Evolutionary conservation across 164 flowering plant genomes (phyloP).

Genomic region (Paratinospora sagittata): DNA sequence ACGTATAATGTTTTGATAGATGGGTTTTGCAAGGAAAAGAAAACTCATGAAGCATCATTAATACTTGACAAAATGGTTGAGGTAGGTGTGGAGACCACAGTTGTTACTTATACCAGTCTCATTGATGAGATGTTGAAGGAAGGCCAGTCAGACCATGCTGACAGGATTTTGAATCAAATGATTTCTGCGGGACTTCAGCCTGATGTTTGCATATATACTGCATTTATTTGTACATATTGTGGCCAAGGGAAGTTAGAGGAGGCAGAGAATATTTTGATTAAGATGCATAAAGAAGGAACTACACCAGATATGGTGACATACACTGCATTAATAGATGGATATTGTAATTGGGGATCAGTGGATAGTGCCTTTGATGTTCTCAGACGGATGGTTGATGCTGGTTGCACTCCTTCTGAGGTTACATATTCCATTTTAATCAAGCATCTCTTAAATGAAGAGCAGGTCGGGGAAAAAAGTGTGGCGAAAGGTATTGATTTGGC

Average conservation of each 20-base stretch:
- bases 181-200: constrained; percentile 44
- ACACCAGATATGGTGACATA: constrained; percentile 45
- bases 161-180: constrained; percentile 41
- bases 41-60: constrained; percentile 40
- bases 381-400: constrained; percentile 51
- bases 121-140: constrained; percentile 50
- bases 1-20: constrained; percentile 63
- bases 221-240: constrained; percentile 52
- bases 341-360: constrained; percentile 39
- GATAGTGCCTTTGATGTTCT: constrained; percentile 48
- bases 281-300: constrained; percentile 53
- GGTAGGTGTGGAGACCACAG: constrained; percentile 42
- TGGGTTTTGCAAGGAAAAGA: constrained; percentile 50
- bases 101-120: constrained; percentile 57
- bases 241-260: constrained; percentile 38
- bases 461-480: constrained; percentile 13
- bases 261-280: constrained; percentile 48
- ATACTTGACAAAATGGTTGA: constrained; percentile 49
- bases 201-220: constrained; percentile 56
- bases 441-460: constrained; percentile 37
- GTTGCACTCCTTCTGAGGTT: constrained; percentile 49
- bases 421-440: constrained; percentile 50
- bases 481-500: constrained; percentile 12
- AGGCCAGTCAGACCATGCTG: constrained; percentile 48
- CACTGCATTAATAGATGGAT: constrained; percentile 54